A percentile compares a stretch with the other conserved stretches of the same genome.
These are phyloP conservation scores for Hanseniaspora mollemarum DNA, from an alignment of 805 yeast species.

Conservation along the genomic window DNA sequence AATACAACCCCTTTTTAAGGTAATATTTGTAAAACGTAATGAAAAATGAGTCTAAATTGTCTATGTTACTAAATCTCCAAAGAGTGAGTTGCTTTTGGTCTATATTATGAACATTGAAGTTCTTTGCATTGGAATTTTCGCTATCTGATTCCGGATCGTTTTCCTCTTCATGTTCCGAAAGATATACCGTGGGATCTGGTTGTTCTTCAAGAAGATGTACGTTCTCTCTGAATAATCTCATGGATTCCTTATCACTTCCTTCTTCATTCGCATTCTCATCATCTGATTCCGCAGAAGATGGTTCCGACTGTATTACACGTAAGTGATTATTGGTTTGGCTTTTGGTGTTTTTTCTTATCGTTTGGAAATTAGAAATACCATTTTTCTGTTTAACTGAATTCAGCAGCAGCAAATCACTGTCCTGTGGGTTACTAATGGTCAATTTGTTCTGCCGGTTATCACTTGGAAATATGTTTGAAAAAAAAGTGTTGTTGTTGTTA, in stretches of 20 bases:
- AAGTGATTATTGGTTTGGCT: background rate
- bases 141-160: conserved; percentile 15
- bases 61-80: conserved; percentile 95
- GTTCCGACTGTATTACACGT: conserved; percentile 6
- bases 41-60: conserved; percentile 76
- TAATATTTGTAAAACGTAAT: conserved; percentile 76
- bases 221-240: conserved; percentile 13
- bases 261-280: background rate
- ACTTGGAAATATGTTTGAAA: conserved; percentile 4
- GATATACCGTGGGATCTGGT: background rate
- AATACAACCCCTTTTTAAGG: conserved; percentile 69
- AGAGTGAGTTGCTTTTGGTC: conserved; percentile 66
- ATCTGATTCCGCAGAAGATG: conserved; percentile 6
- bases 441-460: background rate
- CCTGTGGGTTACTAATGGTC: background rate
- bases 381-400: background rate
- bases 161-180: background rate
- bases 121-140: conserved; percentile 24
- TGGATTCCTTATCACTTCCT: conserved; percentile 10
- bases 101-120: conserved; percentile 34
- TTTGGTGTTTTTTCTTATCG: background rate
- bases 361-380: background rate
- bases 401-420: background rate
- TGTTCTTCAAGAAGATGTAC: conserved; percentile 15
- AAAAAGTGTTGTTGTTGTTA: conserved; percentile 7